These are phyloP conservation scores for Venustampulla echinocandica DNA, from an alignment of 495 filamentous ascomycete species.

Conservation along the genomic window DNA sequence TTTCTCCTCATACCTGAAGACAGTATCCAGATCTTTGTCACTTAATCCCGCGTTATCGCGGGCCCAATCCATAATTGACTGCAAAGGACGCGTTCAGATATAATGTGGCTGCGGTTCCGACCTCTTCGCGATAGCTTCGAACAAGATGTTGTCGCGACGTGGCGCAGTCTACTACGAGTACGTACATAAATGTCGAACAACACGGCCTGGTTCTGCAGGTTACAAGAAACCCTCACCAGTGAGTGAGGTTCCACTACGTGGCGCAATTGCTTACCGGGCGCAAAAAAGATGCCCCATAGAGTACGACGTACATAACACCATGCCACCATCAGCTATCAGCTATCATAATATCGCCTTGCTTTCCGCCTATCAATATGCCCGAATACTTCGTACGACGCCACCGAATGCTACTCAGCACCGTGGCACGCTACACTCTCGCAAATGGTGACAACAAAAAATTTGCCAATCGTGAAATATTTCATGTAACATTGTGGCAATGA, in stretches of 20 bases:
- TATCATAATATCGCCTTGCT: too few species aligned
- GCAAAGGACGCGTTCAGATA: not conserved
- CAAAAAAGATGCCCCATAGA: too few species aligned
- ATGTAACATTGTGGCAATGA: not conserved
- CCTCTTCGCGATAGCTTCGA: not conserved
- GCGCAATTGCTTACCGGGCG: too few species aligned
- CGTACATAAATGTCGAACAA: not conserved
- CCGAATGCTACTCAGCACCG: too few species aligned
- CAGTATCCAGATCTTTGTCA: not conserved
- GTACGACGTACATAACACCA: too few species aligned
- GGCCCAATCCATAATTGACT: not conserved
- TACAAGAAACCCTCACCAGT: not conserved
- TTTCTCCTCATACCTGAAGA: slow-evolving; percentile 4
- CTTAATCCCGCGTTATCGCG: slow-evolving; percentile 1
- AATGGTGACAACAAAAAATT: too few species aligned
- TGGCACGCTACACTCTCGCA: too few species aligned
- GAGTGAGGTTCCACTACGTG: not conserved
- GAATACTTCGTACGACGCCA: too few species aligned
- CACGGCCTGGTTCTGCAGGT: not conserved
- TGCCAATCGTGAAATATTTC: not conserved
- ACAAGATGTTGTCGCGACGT: not conserved
- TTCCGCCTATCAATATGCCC: too few species aligned
- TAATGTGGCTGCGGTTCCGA: not conserved
- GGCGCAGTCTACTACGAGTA: not conserved
- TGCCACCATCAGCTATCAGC: too few species aligned